Percentiles rank a stretch among this genome's conserved stretches.
Conservation (phyloP, 202 grass and related monocot species). For the Alloteropsis angusta region DNA sequence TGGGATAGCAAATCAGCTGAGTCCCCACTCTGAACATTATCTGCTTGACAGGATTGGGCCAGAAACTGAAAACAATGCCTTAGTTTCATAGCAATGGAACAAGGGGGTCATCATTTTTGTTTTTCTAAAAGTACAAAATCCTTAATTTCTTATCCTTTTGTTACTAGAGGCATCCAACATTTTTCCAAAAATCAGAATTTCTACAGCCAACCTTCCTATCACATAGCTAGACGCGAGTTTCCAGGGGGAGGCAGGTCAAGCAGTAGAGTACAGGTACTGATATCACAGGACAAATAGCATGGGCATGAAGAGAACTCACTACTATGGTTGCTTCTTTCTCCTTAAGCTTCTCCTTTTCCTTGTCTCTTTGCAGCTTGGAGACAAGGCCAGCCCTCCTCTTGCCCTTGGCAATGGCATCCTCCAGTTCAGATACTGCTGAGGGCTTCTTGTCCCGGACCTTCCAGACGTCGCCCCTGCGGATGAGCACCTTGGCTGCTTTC, state of each 20-base stretch:
- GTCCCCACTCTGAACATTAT: background rate
- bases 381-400: constrained; percentile 52
- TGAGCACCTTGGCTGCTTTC: constrained; percentile 67
- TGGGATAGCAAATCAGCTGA: background rate
- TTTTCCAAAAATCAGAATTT: background rate
- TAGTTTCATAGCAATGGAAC: background rate
- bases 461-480: constrained; percentile 53
- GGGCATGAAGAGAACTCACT: constrained; percentile 18
- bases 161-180: background rate
- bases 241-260: background rate
- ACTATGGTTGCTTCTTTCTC: background rate
- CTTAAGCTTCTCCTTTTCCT: constrained; percentile 31
- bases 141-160: background rate
- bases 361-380: constrained; percentile 36
- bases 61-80: background rate
- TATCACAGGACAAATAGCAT: background rate
- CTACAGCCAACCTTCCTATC: background rate
- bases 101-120: background rate
- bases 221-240: background rate
- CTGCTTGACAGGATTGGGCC: background rate
- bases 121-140: background rate
- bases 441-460: constrained; percentile 54
- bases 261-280: background rate
- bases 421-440: background rate
- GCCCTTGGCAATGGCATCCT: constrained; percentile 36